A percentile compares a stretch with the other conserved stretches of the same genome.
Conservation (phyloP, 2,329 filamentous ascomycete species). For the Aureobasidium subglaciale region DNA sequence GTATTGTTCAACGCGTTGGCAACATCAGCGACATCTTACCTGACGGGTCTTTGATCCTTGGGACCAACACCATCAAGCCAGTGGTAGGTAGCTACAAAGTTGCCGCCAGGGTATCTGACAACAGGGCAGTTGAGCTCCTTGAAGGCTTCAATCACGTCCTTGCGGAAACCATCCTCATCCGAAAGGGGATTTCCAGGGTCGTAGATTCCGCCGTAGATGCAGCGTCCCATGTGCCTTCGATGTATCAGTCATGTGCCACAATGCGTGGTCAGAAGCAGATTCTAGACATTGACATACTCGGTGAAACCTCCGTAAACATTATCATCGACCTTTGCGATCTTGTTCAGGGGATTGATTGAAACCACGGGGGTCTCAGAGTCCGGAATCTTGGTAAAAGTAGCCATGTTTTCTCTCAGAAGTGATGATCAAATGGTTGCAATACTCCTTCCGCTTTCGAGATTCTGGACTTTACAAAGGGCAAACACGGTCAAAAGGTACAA, state of each 20-base stretch:
- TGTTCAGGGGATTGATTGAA: conserved; percentile 56
- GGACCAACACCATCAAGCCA: conserved; percentile 79
- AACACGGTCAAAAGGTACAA: background rate
- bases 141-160: conserved; percentile 67
- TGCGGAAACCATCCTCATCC: conserved; percentile 68
- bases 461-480: background rate
- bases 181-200: conserved; percentile 67
- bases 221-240: conserved; percentile 74
- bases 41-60: conserved; percentile 54
- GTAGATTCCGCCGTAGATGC: conserved; percentile 82
- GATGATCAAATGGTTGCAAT: background rate
- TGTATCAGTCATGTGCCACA: background rate
- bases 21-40: background rate
- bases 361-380: conserved; percentile 57
- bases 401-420: conserved; percentile 44
- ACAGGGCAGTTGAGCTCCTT: conserved; percentile 69
- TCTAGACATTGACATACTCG: conserved; percentile 49
- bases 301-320: conserved; percentile 81
- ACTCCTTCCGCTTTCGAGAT: background rate
- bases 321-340: conserved; percentile 66
- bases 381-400: conserved; percentile 62
- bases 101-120: conserved; percentile 74
- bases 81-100: conserved; percentile 79
- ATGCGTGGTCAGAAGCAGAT: background rate
- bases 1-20: too few species aligned